These are phyloP conservation scores for Lactarius sp. DNA, from an alignment of 768 basidiomycete species.

Conservation along the genomic window DNA sequence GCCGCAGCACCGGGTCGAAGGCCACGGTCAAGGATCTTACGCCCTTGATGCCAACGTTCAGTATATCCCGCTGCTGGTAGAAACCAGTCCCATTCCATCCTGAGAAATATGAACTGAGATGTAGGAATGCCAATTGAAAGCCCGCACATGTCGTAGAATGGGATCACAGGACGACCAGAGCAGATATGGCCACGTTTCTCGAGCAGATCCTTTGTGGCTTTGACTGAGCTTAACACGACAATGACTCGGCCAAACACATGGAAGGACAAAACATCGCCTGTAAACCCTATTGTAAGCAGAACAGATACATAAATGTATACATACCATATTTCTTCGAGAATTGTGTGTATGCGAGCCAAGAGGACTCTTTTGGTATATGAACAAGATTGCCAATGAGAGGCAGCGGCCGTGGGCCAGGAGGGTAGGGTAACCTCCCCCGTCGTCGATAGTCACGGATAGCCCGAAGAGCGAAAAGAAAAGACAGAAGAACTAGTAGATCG, in stretches of 20 bases:
- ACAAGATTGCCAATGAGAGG: constrained; percentile 1
- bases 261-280: constrained; percentile 19
- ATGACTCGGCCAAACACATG: constrained; percentile 43
- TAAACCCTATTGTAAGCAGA: neutral
- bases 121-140: neutral
- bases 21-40: constrained; percentile 11
- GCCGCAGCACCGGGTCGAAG: neutral
- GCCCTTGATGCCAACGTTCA: neutral
- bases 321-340: constrained; percentile 3
- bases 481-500: neutral
- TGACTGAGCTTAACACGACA: constrained; percentile 45
- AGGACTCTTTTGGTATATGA: constrained; percentile 2
- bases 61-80: neutral
- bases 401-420: constrained; percentile 1
- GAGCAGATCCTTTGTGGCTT: constrained; percentile 44
- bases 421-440: neutral
- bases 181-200: constrained; percentile 46
- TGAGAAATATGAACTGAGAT: neutral
- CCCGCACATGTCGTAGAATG: neutral
- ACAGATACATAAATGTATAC: neutral
- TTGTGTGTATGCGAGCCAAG: neutral
- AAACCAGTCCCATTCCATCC: constrained; percentile 5
- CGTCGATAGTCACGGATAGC: neutral
- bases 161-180: constrained; percentile 8
- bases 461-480: neutral